Base-by-base conservation (phyloP, 371 early-diverging fungal species). In the Mucor irregularis region DNA sequence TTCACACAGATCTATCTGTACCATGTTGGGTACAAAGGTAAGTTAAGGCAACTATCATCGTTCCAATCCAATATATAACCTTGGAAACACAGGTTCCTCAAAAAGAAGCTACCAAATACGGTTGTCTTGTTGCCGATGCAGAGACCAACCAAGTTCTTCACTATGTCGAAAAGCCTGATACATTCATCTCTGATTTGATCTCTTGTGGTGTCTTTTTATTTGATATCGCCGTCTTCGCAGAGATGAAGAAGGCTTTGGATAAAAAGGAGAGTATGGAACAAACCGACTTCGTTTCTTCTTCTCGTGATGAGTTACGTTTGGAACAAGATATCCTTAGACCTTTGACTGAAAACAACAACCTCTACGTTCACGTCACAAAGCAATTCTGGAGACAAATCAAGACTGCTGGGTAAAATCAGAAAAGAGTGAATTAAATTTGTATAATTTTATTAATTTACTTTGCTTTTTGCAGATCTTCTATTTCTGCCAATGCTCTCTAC, bases 131-230 rank as follows among this genome's bases (percentile, higher is more conserved):
- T 11, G 82, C 90, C 17, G 87, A 94, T 61, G 75, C 86, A 4
- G 89, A 89, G 28, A 92, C 90, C 11, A 74, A 86, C 44, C 87
- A 93, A 68, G 96, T 96, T 0, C 78, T 92, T 56, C 98, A 98
- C 73, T 98, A 96, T 70, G 97, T 96, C 24, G 97, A 98, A 69
- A 98, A 98, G 76, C 98, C 97, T 8, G 94, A 96, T 66, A 82
- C 94, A 0, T 95, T 93, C 64, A 84, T 98, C 58, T 93, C 94
- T 44, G 91, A 98, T 71, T 66, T 94, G 66, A 95, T 95, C 62
- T 92, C 93, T 19, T 94, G 96, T 51, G 98, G 97, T 63, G 89
- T 96, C 17, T 96, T 93, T 63, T 73, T 96, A 49, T 96, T 98
- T 74, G 87, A 89, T 66, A 73, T 74, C 44, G 82, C 89, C 44